Evolutionary conservation across 1,284 basidiomycete species (phyloP), one percentile per base, ranked within the genome.

Genomic region (Cryptococcus amylolentus): DNA sequence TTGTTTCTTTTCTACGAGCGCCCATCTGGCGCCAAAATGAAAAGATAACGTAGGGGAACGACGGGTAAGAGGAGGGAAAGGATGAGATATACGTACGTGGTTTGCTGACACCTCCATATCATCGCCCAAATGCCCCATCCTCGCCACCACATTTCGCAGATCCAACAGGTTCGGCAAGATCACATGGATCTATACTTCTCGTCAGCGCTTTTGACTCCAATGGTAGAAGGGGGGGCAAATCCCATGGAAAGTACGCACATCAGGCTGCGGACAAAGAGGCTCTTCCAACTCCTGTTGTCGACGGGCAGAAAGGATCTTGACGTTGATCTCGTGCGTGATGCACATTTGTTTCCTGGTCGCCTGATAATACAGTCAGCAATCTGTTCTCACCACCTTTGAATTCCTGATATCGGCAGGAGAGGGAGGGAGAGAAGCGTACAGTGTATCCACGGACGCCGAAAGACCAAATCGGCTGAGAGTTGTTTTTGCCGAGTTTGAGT

Each of bases 261-360:
- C 88, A 7, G 91, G 89, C 44, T 89, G 86, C 1, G 92, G 91
- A 74, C 91, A 94, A 63, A 89, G 73, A 0, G 91, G 92, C 71
- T 95, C 91, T 18, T 80, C 81, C 54, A 95, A 80, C 58, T 82
- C 84, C 18, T 82, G 83, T 14, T 89, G 84, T 56, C 93, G 87
- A 0, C 80, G 78, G 0, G 86, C 84, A 49, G 84, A 84, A 78
- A 92, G 80, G 6, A 96, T 84, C 51, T 88, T 69, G 37, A 80
- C 73, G 20, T 71, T 69, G 31, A 80, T 66, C 52, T 78, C 77
- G 58, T 80, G 80, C 2, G 66, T 67, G 54, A 79, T 76, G 4
- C 63, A 56, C 54, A 77, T 65, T 0, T 55, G 51, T 46, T 70
- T 65, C 8, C 65, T 67, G 1, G 52, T 48, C 3, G 62, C 69